A percentile compares a stretch with the other conserved stretches of the same genome.
Evolutionary conservation across 179 eudicot species (phyloP).

Genomic region (Nepenthes alata): DNA sequence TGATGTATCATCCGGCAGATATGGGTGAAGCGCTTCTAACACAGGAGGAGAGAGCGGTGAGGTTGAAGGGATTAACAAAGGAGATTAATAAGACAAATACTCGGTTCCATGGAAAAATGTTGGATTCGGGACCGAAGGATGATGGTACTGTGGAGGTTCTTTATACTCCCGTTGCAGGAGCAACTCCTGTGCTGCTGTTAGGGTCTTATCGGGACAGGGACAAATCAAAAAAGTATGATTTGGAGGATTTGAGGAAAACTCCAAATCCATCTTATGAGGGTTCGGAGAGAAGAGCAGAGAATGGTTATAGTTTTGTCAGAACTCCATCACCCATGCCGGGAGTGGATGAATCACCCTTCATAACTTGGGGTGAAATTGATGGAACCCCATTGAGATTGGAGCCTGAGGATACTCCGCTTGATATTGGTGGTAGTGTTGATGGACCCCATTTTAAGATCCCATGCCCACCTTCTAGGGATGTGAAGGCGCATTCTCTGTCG

Average conservation of each 20-base stretch:
- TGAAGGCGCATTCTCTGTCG: conserved; percentile 82
- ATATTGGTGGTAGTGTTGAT: conserved; percentile 82
- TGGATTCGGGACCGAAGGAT: conserved; percentile 35
- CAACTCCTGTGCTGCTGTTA: conserved; percentile 49
- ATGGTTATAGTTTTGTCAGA: conserved; percentile 75
- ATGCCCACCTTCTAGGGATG: conserved; percentile 65
- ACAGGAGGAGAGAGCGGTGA: conserved; percentile 45
- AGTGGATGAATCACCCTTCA: conserved; percentile 74
- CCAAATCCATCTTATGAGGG: conserved; percentile 67
- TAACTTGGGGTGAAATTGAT: conserved; percentile 98
- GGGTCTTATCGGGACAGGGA: no score
- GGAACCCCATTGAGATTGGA: conserved; percentile 91
- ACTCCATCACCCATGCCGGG: conserved; percentile 97
- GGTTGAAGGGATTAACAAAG: conserved; percentile 70
- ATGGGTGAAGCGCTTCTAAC: conserved; percentile 65
- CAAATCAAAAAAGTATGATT: no score
- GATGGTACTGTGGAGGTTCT: conserved; percentile 51
- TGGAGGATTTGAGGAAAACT: conserved; percentile 50
- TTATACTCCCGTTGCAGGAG: conserved; percentile 52
- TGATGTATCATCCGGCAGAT: conserved; percentile 93
- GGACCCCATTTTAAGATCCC: conserved; percentile 88
- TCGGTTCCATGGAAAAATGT: conserved; percentile 65
- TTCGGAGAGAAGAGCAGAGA: conserved; percentile 56
- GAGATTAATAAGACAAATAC: conserved; percentile 60
- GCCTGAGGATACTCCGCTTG: conserved; percentile 77